Evolutionary conservation across 768 basidiomycete genomes (phyloP).

Genomic region (Podaxis pistillaris): DNA sequence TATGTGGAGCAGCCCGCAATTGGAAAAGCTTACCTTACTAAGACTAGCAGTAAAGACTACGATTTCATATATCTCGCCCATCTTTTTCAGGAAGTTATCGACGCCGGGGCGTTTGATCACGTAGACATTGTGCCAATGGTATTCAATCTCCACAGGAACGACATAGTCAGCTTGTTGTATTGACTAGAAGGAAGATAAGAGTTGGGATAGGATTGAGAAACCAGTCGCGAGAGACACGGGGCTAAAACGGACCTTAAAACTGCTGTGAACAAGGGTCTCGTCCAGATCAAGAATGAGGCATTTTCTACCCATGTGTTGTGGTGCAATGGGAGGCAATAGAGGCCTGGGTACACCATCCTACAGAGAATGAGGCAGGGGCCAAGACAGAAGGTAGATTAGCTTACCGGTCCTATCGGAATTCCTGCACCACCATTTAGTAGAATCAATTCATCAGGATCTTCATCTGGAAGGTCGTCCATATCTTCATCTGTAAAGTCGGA

Average conservation of each 20-base stretch:
- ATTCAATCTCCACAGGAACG: constrained; percentile 98
- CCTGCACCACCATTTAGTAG: constrained; percentile 84
- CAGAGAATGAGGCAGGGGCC: constrained; percentile 9
- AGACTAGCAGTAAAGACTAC: constrained; percentile 98
- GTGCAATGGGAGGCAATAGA: constrained; percentile 80
- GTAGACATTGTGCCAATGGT: constrained; percentile 97
- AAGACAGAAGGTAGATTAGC: constrained; percentile 28
- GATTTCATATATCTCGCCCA: constrained; percentile 98
- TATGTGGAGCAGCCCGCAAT: constrained; percentile 10
- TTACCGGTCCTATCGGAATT: constrained; percentile 89
- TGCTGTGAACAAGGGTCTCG: constrained; percentile 95
- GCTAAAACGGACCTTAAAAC: constrained; percentile 78
- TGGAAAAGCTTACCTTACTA: constrained; percentile 71
- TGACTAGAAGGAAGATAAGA: constrained; percentile 49
- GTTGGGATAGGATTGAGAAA: constrained; percentile 18
- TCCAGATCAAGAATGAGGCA: constrained; percentile 96
- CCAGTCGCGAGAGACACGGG: not conserved
- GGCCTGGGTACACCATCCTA: constrained; percentile 88
- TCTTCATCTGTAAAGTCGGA: constrained; percentile 73
- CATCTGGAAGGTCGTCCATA: constrained; percentile 58
- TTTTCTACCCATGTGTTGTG: constrained; percentile 84
- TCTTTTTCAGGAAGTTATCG: constrained; percentile 93
- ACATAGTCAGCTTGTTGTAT: constrained; percentile 96
- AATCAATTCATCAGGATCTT: constrained; percentile 89
- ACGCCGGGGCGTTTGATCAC: constrained; percentile 99